Base-by-base conservation (phyloP, 805 yeast genomes). In the Schizosaccharomyces octosporus region DNA sequence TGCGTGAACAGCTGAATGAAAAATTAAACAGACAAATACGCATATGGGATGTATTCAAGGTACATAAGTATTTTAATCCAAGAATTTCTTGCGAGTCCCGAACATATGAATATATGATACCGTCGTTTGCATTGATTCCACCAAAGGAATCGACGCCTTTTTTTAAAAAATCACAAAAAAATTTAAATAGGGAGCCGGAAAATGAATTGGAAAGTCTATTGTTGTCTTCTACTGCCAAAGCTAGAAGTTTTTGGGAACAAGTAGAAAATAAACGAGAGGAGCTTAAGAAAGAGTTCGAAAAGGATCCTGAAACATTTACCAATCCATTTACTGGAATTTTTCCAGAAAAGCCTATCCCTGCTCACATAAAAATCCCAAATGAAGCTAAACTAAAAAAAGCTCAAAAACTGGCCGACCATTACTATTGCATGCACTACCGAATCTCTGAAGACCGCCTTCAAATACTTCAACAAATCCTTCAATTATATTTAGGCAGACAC, bases 21-120 rank as follows among this genome's bases (percentile, higher is more conserved):
- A 70, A 75, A 39, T 75, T 93, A 62, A 97, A 97, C 0, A 88
- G 79, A 6, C 89, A 86, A 64, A 87, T 93, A 65, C 78, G 95
- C 65, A 78, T 90, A 11, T 93, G 97, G 97, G 96, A 95, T 27
- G 81, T 83, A 64, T 86, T 83, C 69, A 79, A 97, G 67, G 84
- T 86, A 13, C 89, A 89, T 70, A 87, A 87, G 68, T 81, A 89
- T 0, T 93, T 93, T 71, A 97, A 93, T 71, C 88, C 97, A 72
- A 78, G 97, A 66, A 88, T 87, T 70, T 80, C 87, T 84, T 93
- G 98, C 74, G 83, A 93, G 2, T 87, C 96, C n/a, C 80, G 98
- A 70, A 78, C 93, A 64, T 93, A 93, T 71, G 98, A 93, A 74
- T 93, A 93, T 69, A 73, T 93, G 67, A 78, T 93, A 69, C 98